Percentiles rank a stretch among this genome's conserved stretches.
phyloP scores from a whole-genome alignment of 2,329 filamentous ascomycete genomes.

The Epichloe sp. region DNA sequence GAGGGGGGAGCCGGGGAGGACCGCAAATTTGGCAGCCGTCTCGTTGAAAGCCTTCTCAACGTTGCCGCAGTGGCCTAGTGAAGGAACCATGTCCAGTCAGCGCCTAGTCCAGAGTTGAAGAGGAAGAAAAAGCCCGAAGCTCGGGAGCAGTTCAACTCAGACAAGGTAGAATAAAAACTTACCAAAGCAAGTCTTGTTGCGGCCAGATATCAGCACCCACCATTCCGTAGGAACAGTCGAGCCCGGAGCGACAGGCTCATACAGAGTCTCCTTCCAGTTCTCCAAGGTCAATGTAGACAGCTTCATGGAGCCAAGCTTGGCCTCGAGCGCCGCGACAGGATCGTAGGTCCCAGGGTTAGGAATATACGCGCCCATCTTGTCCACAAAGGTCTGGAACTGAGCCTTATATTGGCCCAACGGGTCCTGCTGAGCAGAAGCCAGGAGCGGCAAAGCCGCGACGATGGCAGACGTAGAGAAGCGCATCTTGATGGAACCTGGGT shows the following conservation, averaged over 20 bases:
- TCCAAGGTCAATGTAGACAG: slow-evolving; percentile 46
- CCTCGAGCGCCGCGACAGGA: slow-evolving; percentile 27
- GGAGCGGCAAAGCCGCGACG: slow-evolving; percentile 41
- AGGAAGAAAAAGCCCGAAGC: neutral
- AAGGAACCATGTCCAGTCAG: neutral
- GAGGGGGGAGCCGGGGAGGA: slow-evolving; percentile 48
- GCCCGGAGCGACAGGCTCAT: slow-evolving; percentile 43
- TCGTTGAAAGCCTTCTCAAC: slow-evolving; percentile 55
- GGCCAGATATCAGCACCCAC: slow-evolving; percentile 61
- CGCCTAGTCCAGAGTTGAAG: neutral
- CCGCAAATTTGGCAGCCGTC: slow-evolving; percentile 49
- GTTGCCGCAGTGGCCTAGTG: slow-evolving; percentile 48
- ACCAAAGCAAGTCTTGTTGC: slow-evolving; percentile 68
- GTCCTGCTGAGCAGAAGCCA: slow-evolving; percentile 39
- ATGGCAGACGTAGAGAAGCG: slow-evolving; percentile 40
- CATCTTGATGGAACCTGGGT: slow-evolving; percentile 28
- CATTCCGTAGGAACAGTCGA: slow-evolving; percentile 58
- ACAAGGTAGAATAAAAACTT: slow-evolving; percentile 13
- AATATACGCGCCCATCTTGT: slow-evolving; percentile 41
- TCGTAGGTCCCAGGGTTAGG: slow-evolving; percentile 33
- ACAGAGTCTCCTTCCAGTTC: slow-evolving; percentile 59
- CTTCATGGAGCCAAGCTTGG: slow-evolving; percentile 27
- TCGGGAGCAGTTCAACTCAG: neutral
- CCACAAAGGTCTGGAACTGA: slow-evolving; percentile 50
- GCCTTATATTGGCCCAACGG: slow-evolving; percentile 45